These are phyloP conservation scores for Phytophthora pinifolia DNA, from an alignment of 352 stramenopile genomes.

Conservation along the genomic window DNA sequence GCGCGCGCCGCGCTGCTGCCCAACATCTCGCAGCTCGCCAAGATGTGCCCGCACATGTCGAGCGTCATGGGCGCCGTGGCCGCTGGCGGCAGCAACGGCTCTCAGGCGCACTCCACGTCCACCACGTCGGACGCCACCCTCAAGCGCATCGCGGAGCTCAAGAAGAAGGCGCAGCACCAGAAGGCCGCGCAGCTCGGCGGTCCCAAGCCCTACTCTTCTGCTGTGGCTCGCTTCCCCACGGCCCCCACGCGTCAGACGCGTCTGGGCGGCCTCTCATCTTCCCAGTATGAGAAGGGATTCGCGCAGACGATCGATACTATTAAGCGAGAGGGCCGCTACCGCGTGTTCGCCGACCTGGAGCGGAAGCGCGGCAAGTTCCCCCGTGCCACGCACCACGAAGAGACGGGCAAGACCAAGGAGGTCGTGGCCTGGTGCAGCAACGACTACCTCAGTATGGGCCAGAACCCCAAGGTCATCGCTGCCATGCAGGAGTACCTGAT, in stretches of 20 bases:
- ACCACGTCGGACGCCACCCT: constrained; percentile 63
- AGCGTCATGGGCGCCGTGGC: constrained; percentile 65
- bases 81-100: constrained; percentile 42
- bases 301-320: constrained; percentile 76
- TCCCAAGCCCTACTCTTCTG: constrained; percentile 40
- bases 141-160: constrained; percentile 71
- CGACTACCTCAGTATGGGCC: constrained; percentile 91
- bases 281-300: constrained; percentile 76
- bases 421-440: constrained; percentile 91
- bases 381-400: constrained; percentile 70
- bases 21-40: constrained; percentile 85
- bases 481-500: constrained; percentile 85
- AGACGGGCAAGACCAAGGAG: constrained; percentile 72
- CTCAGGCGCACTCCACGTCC: constrained; percentile 61
- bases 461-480: constrained; percentile 84
- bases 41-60: constrained; percentile 88
- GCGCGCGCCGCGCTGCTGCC: constrained; percentile 74
- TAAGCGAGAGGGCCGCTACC: constrained; percentile 87
- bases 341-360: constrained; percentile 86
- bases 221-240: constrained; percentile 59
- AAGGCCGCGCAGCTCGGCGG: constrained; percentile 28
- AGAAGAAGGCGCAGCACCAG: constrained; percentile 56
- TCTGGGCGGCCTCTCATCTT: constrained; percentile 54
- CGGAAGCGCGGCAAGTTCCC: constrained; percentile 87
- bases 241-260: constrained; percentile 53